Conservation (phyloP, 2,329 filamentous ascomycete species). For the Tolypocladium tropicale region DNA sequence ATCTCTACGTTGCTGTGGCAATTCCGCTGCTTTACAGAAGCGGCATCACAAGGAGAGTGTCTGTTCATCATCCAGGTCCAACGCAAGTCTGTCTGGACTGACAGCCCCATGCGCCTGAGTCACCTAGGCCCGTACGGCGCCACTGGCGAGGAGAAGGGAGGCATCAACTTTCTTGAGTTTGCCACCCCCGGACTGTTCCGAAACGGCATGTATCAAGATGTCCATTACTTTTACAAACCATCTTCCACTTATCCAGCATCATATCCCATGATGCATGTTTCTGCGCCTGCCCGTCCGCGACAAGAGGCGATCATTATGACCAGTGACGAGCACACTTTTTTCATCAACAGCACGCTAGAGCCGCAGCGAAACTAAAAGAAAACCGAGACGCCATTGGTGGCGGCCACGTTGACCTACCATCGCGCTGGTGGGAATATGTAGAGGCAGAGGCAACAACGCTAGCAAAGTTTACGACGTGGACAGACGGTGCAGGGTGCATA, state of each 20-base stretch:
- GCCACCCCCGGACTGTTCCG: slow-evolving; percentile 2
- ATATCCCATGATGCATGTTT: background rate
- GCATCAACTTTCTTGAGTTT: slow-evolving; percentile 6
- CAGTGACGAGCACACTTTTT: background rate
- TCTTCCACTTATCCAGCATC: background rate
- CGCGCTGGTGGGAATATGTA: background rate
- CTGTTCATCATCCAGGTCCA: slow-evolving; percentile 6
- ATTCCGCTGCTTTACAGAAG: slow-evolving; percentile 1
- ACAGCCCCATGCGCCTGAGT: slow-evolving; percentile 2
- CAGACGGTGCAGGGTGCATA: background rate
- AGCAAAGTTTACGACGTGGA: background rate
- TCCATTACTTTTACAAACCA: background rate
- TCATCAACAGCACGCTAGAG: background rate
- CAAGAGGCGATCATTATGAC: background rate
- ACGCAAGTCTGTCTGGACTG: slow-evolving; percentile 4
- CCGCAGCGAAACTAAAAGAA: background rate
- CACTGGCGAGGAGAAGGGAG: slow-evolving; percentile 4
- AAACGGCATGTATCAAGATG: background rate
- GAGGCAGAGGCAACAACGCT: background rate
- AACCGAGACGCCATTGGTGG: background rate
- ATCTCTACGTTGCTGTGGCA: slow-evolving; percentile 1
- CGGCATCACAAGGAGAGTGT: background rate
- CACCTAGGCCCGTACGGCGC: slow-evolving; percentile 4
- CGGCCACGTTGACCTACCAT: background rate
- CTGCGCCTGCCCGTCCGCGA: background rate